phyloP scores from a whole-genome alignment of 73 alveolate genomes.

The Durusdinium trenchii region DNA sequence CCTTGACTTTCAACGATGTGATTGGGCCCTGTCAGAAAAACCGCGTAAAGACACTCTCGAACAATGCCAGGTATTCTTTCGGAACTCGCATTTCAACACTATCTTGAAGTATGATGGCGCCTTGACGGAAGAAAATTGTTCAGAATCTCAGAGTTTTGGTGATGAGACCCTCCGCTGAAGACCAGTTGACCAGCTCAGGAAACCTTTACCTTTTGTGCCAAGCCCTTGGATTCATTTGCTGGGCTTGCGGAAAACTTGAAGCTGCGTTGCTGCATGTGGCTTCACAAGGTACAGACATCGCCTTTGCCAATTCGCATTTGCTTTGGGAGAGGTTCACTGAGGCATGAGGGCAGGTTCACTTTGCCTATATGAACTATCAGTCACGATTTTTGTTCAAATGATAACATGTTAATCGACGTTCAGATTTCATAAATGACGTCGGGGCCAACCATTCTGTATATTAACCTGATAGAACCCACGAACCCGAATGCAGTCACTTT shows the following conservation, averaged over 20 bases:
- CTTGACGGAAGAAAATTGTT: not conserved
- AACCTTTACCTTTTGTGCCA: constrained; percentile 33
- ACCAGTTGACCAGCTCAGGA: not conserved
- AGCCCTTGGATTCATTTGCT: not conserved
- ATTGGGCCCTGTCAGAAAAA: not conserved
- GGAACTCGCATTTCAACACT: constrained; percentile 45
- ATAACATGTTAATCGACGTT: no score
- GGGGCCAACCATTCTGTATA: no score
- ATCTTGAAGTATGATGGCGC: constrained; percentile 19
- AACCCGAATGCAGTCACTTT: no score
- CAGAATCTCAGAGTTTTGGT: no score
- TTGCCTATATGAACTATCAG: no score
- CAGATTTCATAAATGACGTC: no score
- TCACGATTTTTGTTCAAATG: no score
- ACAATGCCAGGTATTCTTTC: not conserved
- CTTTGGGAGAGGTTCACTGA: constrained; percentile 21
- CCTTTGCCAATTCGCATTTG: constrained; percentile 20
- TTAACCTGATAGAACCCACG: no score
- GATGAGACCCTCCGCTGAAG: no score
- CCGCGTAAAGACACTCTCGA: not conserved
- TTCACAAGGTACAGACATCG: constrained; percentile 45
- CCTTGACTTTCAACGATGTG: not conserved
- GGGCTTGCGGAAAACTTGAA: no score
- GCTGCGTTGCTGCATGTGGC: no score
- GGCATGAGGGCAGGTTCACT: no score